These are phyloP conservation scores for Syncephalastrum monosporum DNA, from an alignment of 371 early-diverging fungal species.

Conservation along the genomic window DNA sequence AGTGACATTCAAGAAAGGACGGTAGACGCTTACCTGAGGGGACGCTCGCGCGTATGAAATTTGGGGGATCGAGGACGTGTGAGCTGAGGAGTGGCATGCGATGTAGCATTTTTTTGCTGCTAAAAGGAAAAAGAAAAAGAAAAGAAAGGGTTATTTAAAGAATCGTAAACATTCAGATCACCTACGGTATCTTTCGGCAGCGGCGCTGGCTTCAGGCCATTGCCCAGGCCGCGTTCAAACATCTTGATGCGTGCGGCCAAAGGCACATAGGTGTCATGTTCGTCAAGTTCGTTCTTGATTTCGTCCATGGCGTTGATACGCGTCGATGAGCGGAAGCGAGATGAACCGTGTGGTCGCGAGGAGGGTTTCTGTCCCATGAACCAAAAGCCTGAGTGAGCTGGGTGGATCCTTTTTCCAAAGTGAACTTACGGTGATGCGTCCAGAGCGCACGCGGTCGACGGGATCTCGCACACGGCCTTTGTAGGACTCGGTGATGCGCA, in stretches of 20 bases:
- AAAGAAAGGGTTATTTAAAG: too few species aligned
- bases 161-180: background rate
- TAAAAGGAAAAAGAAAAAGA: background rate
- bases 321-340: conserved; percentile 17
- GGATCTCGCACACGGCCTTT: conserved; percentile 9
- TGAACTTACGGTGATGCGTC: too few species aligned
- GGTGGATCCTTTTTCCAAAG: too few species aligned
- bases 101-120: background rate
- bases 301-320: conserved; percentile 28
- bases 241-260: conserved; percentile 22
- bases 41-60: conserved; percentile 15
- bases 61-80: conserved; percentile 20
- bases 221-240: conserved; percentile 18
- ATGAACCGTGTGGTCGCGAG: background rate
- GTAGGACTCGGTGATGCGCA: conserved; percentile 17
- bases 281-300: conserved; percentile 19
- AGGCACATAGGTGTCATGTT: conserved; percentile 20
- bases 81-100: background rate
- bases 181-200: conserved; percentile 6
- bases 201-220: background rate
- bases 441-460: too few species aligned
- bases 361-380: too few species aligned
- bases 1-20: background rate
- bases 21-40: background rate
- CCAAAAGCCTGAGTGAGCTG: too few species aligned